phyloP scores from a whole-genome alignment of 306 rosid species.

The Cucurbita ficifolia region DNA sequence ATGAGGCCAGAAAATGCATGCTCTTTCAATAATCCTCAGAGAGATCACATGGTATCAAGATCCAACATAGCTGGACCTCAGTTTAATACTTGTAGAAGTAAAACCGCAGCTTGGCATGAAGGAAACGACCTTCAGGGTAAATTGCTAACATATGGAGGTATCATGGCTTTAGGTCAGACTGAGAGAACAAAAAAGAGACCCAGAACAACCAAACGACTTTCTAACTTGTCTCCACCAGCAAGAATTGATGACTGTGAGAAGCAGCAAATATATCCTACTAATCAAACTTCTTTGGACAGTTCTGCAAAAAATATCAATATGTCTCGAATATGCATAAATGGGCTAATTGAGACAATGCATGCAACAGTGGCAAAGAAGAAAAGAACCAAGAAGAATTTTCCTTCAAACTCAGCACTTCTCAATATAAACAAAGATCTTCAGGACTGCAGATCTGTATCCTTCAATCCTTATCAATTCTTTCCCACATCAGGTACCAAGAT shows the following conservation, averaged over 20 bases:
- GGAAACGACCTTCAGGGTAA: constrained; percentile 4
- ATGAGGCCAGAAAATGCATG: constrained; percentile 4
- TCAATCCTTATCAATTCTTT: constrained; percentile 16
- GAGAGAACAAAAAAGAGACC: constrained; percentile 41
- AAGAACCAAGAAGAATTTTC: constrained; percentile 25
- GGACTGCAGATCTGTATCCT: constrained; percentile 13
- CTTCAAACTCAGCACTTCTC: constrained; percentile 16
- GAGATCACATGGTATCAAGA: constrained; percentile 19
- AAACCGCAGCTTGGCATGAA: constrained; percentile 11
- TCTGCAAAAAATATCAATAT: constrained; percentile 11
- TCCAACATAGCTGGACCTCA: constrained; percentile 18
- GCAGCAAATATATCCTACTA: constrained; percentile 11
- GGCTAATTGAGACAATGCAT: constrained; percentile 21
- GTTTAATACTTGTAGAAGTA: constrained; percentile 5
- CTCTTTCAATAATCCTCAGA: constrained; percentile 12
- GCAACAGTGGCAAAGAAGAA: constrained; percentile 36
- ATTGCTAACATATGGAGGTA: constrained; percentile 17
- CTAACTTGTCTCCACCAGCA: constrained; percentile 21
- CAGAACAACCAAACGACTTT: constrained; percentile 22
- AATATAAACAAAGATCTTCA: constrained; percentile 19
- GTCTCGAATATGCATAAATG: constrained; percentile 25
- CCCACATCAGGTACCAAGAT: constrained; percentile 36
- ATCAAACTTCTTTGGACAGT: constrained; percentile 8
- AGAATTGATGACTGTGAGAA: constrained; percentile 14
- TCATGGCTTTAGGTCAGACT: constrained; percentile 16